Conservation (phyloP, 1,139 yeast species). For the Geotrichum restrictum region DNA sequence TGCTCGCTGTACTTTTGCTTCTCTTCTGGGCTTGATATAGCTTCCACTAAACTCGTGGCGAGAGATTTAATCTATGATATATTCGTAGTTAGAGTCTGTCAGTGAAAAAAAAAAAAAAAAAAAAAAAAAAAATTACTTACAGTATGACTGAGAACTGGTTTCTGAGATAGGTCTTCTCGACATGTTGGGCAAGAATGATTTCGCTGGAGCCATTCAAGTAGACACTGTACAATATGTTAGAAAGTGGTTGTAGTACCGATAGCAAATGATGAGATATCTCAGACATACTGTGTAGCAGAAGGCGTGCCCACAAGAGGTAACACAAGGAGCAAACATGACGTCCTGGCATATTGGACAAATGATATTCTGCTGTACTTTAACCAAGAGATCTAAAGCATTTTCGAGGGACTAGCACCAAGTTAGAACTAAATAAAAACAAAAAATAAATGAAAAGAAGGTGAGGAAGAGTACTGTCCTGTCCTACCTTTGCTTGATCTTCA, state of each 20-base stretch:
- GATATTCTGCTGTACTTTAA: conserved; percentile 27
- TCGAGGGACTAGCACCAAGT: conserved; percentile 4
- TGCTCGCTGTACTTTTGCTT: conserved; percentile 18
- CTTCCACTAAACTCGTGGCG: conserved; percentile 13
- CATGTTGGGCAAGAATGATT: conserved; percentile 32
- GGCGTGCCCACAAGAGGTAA: conserved; percentile 38
- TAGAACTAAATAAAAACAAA: too few species aligned
- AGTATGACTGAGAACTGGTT: conserved; percentile 26
- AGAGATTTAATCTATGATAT: conserved; percentile 13
- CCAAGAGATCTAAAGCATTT: conserved; percentile 19
- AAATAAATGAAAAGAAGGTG: too few species aligned
- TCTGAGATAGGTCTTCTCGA: conserved; percentile 23
- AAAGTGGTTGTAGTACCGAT: too few species aligned
- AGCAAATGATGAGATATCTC: neutral
- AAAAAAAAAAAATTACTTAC: too few species aligned
- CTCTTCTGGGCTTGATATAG: conserved; percentile 20
- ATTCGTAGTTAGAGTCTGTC: conserved; percentile 4
- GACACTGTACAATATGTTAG: conserved; percentile 24
- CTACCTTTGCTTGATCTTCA: conserved; percentile 7
- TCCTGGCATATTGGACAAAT: conserved; percentile 38
- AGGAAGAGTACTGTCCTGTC: neutral
- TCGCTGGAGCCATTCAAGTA: conserved; percentile 31
- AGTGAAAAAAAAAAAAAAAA: too few species aligned
- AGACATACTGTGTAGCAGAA: conserved; percentile 34
- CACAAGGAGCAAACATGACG: conserved; percentile 35